Conservation (phyloP, 441 rosid species). For the Hura crepitans region DNA sequence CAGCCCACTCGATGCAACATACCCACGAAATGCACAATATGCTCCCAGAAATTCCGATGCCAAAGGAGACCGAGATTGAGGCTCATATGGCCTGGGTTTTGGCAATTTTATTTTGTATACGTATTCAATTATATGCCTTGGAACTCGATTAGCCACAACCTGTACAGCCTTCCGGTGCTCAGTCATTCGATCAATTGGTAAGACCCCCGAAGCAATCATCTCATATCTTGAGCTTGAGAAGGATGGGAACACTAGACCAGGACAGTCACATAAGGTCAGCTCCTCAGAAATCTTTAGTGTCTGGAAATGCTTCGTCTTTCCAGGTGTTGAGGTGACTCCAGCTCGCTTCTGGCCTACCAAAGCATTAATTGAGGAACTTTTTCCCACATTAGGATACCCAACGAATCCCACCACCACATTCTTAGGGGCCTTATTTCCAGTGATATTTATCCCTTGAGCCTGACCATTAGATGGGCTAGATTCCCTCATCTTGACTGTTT, state of each 20-base stretch:
- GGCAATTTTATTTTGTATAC: constrained; percentile 72
- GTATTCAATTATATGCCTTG: constrained; percentile 57
- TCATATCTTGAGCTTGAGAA: constrained; percentile 88
- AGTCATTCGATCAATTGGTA: constrained; percentile 87
- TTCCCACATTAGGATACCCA: constrained; percentile 95
- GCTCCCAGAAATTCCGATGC: constrained; percentile 67
- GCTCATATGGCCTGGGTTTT: constrained; percentile 79
- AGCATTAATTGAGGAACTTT: constrained; percentile 92
- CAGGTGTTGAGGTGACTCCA: constrained; percentile 91
- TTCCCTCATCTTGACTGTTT: constrained; percentile 46
- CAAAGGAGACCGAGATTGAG: constrained; percentile 65
- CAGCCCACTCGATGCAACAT: constrained; percentile 81
- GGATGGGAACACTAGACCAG: constrained; percentile 90
- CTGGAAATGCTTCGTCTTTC: constrained; percentile 95
- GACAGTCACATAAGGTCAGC: constrained; percentile 82
- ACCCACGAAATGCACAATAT: constrained; percentile 77
- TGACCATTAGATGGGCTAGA: constrained; percentile 33
- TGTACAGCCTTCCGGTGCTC: constrained; percentile 85
- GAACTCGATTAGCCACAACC: constrained; percentile 74
- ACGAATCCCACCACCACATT: constrained; percentile 80
- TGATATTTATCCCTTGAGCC: constrained; percentile 22
- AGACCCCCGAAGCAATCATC: constrained; percentile 90
- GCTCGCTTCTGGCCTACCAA: constrained; percentile 86
- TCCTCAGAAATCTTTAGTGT: constrained; percentile 74
- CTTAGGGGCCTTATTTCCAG: constrained; percentile 28